These are phyloP conservation scores for Zizania latifolia DNA, from an alignment of 176 grass and related monocot genomes.

Conservation along the genomic window DNA sequence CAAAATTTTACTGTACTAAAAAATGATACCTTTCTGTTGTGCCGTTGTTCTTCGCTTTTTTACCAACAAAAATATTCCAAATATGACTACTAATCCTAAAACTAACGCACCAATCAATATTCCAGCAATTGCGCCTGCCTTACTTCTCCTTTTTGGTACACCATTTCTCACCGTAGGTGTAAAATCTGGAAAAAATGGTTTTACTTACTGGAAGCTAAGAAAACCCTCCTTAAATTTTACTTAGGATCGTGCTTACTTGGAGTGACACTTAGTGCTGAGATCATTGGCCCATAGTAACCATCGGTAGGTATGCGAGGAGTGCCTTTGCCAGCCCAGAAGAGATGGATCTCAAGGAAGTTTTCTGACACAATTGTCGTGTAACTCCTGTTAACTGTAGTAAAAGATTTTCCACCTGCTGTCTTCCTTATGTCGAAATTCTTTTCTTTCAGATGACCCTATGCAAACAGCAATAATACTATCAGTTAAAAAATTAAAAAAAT, in stretches of 20 bases:
- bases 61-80: conserved; percentile 30
- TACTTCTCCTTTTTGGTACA: conserved; percentile 5
- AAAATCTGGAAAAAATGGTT: conserved; percentile 45
- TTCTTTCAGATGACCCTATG: conserved; percentile 59
- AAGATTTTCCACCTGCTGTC: conserved; percentile 55
- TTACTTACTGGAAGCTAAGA: neutral
- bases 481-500: neutral
- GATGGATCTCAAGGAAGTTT: conserved; percentile 90
- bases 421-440: conserved; percentile 81
- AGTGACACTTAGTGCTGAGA: conserved; percentile 67
- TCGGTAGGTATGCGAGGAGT: conserved; percentile 65
- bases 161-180: conserved; percentile 43
- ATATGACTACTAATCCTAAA: conserved; percentile 28
- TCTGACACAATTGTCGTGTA: conserved; percentile 45
- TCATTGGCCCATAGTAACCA: conserved; percentile 63
- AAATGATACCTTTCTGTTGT: conserved; percentile 26
- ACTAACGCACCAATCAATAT: conserved; percentile 13
- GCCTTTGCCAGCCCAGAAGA: conserved; percentile 92
- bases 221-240: neutral
- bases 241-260: conserved; percentile 33
- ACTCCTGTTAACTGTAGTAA: conserved; percentile 40
- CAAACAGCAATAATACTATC: conserved; percentile 20
- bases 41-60: conserved; percentile 33
- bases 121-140: conserved; percentile 46
- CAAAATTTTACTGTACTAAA: too few relatives aligned